These are phyloP conservation scores for Fusarium sp. DNA, from an alignment of 2,329 filamentous ascomycete species.

Conservation along the genomic window DNA sequence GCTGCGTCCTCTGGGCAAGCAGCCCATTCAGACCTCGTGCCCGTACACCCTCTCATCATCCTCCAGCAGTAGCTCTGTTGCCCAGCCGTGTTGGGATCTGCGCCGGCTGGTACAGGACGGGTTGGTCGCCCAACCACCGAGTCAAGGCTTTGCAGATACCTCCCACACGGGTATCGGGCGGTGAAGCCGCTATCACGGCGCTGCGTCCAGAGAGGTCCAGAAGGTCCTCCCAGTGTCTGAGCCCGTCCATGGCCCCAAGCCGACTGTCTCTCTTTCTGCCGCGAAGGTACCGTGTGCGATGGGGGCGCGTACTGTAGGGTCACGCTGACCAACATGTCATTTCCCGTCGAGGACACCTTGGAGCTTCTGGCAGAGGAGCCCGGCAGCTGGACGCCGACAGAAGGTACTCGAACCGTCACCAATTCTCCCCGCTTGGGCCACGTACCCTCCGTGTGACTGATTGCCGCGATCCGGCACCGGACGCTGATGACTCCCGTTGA, in stretches of 20 bases:
- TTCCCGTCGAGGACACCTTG: slow-evolving; percentile 35
- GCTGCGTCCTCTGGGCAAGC: slow-evolving; percentile 19
- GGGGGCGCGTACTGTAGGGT: slow-evolving; percentile 34
- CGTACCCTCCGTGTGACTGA: slow-evolving; percentile 35
- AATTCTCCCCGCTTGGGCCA: slow-evolving; percentile 26
- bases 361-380: background rate
- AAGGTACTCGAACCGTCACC: slow-evolving; percentile 40
- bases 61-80: slow-evolving; percentile 21
- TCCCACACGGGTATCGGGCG: slow-evolving; percentile 31
- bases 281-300: slow-evolving; percentile 12
- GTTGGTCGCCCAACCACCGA: slow-evolving; percentile 19
- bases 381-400: slow-evolving; percentile 24
- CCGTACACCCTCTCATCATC: slow-evolving; percentile 37
- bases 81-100: slow-evolving; percentile 39
- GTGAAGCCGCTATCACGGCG: slow-evolving; percentile 38
- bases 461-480: slow-evolving; percentile 30
- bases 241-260: slow-evolving; percentile 8
- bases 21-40: slow-evolving; percentile 38
- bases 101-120: slow-evolving; percentile 27
- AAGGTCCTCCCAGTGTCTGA: slow-evolving; percentile 29
- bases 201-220: slow-evolving; percentile 33
- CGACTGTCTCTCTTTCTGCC: background rate
- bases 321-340: slow-evolving; percentile 43
- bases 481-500: slow-evolving; percentile 33
- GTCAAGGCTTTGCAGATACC: slow-evolving; percentile 22